phyloP scores from a whole-genome alignment of 371 early-diverging fungal genomes.

The Saksenaea vasiformis region DNA sequence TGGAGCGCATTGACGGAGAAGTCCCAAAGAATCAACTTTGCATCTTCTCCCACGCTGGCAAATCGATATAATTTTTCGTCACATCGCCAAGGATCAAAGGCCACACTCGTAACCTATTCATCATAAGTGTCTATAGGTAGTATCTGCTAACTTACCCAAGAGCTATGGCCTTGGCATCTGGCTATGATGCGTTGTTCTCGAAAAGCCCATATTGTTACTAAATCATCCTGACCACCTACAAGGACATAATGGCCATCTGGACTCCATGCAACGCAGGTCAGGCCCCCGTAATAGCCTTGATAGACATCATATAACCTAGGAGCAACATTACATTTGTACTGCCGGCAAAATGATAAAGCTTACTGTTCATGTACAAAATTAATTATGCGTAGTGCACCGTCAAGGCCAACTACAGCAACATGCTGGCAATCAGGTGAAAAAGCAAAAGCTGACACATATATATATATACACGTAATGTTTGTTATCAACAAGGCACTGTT shows the following conservation, averaged over 20 bases:
- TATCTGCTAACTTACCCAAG: constrained; percentile 68
- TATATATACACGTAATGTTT: no score
- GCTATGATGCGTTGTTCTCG: constrained; percentile 78
- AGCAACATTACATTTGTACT: not conserved
- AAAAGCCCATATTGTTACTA: constrained; percentile 90
- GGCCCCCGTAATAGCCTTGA: constrained; percentile 80
- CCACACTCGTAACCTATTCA: constrained; percentile 72
- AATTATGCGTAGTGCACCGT: constrained; percentile 77
- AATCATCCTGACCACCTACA: constrained; percentile 95
- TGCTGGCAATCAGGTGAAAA: constrained; percentile 88
- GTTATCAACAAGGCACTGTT: not conserved
- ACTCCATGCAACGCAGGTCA: constrained; percentile 90
- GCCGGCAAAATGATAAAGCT: not conserved
- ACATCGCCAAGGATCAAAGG: constrained; percentile 91
- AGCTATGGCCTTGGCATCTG: constrained; percentile 92
- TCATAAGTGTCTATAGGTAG: not conserved
- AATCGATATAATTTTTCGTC: constrained; percentile 85
- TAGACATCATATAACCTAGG: constrained; percentile 70
- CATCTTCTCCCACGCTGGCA: constrained; percentile 92
- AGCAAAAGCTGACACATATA: constrained; percentile 73
- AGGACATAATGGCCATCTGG: constrained; percentile 91
- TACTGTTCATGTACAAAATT: constrained; percentile 72
- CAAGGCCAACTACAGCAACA: constrained; percentile 77
- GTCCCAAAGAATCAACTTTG: constrained; percentile 91
- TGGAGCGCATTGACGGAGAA: constrained; percentile 83